Percentiles rank a stretch among this genome's conserved stretches.
These are phyloP conservation scores for Chlamydomonas sphaeroides DNA, from an alignment of 139 green algal genomes.

Conservation along the genomic window DNA sequence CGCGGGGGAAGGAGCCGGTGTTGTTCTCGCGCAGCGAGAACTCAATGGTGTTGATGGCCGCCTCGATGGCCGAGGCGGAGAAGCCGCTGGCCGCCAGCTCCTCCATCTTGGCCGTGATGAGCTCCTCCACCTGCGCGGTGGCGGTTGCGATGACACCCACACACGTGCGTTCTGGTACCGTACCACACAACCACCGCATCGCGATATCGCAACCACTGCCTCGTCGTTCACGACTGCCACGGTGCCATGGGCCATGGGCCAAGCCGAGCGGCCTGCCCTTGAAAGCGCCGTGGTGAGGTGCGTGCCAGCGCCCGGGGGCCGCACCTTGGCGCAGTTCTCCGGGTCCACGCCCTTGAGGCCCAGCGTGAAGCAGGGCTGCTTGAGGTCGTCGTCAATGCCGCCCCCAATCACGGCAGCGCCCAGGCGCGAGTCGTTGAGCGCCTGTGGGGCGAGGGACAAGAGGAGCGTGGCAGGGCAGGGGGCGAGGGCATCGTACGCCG, in stretches of 20 bases:
- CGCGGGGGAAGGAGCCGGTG: constrained; percentile 95
- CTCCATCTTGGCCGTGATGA: constrained; percentile 77
- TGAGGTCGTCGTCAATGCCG: constrained; percentile 94
- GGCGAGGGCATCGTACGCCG: not conserved
- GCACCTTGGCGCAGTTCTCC: constrained; percentile 72
- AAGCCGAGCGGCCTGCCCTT: no score
- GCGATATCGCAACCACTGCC: no score
- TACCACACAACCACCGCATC: no score
- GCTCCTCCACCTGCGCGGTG: constrained; percentile 75
- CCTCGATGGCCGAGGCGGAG: constrained; percentile 84
- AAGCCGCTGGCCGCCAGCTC: constrained; percentile 77
- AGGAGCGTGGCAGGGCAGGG: no score
- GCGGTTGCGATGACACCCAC: no score
- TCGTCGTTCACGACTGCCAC: no score
- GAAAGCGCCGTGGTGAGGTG: no score
- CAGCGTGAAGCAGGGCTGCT: constrained; percentile 88
- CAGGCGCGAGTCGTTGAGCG: constrained; percentile 93
- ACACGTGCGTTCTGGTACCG: no score
- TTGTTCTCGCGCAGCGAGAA: constrained; percentile 99
- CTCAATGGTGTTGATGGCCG: constrained; percentile 98
- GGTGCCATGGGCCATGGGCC: no score
- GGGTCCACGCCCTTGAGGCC: constrained; percentile 89
- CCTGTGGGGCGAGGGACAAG: constrained; percentile 49
- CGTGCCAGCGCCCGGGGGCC: not conserved
- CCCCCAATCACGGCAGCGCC: constrained; percentile 91